Percentiles rank a stretch among this genome's conserved stretches.
Conservation (phyloP, 1,284 basidiomycete genomes). For the Trichosporon faecale region DNA sequence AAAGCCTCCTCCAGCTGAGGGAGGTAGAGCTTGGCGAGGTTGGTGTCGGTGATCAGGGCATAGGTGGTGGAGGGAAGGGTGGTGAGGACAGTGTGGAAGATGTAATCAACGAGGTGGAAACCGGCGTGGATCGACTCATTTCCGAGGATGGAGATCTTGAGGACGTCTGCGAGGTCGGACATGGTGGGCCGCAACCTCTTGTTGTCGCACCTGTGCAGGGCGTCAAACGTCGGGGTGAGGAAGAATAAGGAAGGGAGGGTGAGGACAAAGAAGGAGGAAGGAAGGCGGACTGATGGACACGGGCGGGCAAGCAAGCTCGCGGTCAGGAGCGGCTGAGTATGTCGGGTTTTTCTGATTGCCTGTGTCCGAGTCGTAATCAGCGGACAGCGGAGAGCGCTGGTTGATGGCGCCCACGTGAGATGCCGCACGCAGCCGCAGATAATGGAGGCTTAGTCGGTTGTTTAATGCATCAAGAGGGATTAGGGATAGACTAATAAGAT, state of each 20-base stretch:
- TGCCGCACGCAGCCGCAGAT: neutral
- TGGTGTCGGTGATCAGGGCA: conserved; percentile 87
- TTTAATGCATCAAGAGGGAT: neutral
- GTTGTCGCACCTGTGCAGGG: conserved; percentile 3
- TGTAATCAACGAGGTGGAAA: conserved; percentile 83
- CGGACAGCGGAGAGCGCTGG: neutral
- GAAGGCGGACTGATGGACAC: neutral
- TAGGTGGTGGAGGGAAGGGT: conserved; percentile 82
- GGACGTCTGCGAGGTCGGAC: conserved; percentile 44
- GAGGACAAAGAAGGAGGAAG: neutral
- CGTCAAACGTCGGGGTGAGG: neutral
- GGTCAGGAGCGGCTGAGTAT: neutral
- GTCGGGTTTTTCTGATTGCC: neutral
- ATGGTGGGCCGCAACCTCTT: conserved; percentile 19
- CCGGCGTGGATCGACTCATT: conserved; percentile 87
- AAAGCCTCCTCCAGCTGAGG: conserved; percentile 67
- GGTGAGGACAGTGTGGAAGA: conserved; percentile 71
- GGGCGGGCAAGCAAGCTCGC: too few species aligned
- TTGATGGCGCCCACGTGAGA: neutral
- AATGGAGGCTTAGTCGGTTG: neutral
- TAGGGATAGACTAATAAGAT: neutral
- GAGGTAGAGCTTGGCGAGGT: conserved; percentile 78
- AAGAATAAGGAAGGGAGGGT: neutral
- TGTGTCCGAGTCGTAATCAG: neutral
- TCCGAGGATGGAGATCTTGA: conserved; percentile 76